These are phyloP conservation scores for Cadophora malorum DNA, from an alignment of 2,329 filamentous ascomycete genomes.

Conservation along the genomic window DNA sequence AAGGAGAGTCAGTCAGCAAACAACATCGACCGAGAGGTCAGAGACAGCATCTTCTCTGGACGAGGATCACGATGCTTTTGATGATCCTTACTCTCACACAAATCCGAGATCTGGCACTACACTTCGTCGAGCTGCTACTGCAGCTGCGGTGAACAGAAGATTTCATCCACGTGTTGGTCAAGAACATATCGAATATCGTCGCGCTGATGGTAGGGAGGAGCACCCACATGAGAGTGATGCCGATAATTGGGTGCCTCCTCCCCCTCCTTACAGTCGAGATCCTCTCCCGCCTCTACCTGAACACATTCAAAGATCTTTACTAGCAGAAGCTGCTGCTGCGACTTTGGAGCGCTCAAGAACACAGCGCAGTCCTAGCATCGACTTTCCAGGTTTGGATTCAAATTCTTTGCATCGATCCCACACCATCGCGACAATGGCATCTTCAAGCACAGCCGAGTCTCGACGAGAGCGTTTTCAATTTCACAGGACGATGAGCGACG, in stretches of 20 bases:
- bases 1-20: constrained; percentile 35
- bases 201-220: constrained; percentile 73
- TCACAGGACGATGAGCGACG: constrained; percentile 49
- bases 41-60: constrained; percentile 43
- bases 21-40: constrained; percentile 29
- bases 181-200: constrained; percentile 66
- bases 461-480: constrained; percentile 41
- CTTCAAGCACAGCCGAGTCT: constrained; percentile 36
- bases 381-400: constrained; percentile 39
- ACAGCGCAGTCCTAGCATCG: constrained; percentile 35
- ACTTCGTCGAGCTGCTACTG: constrained; percentile 74
- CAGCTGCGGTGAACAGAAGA: constrained; percentile 75
- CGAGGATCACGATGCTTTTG: constrained; percentile 59
- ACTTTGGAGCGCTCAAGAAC: constrained; percentile 40
- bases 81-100: constrained; percentile 75
- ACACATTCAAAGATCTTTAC: constrained; percentile 45
- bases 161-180: constrained; percentile 64
- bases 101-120: constrained; percentile 74
- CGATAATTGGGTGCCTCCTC: constrained; percentile 87
- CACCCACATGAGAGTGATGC: constrained; percentile 86
- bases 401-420: constrained; percentile 39
- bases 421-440: constrained; percentile 36
- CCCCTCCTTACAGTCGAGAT: constrained; percentile 78
- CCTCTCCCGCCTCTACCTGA: constrained; percentile 47
- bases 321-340: constrained; percentile 41